A percentile compares a stretch with the other conserved stretches of the same genome.
These are phyloP conservation scores for Vitis cinerea DNA, from an alignment of 164 flowering plant genomes.

Conservation along the genomic window DNA sequence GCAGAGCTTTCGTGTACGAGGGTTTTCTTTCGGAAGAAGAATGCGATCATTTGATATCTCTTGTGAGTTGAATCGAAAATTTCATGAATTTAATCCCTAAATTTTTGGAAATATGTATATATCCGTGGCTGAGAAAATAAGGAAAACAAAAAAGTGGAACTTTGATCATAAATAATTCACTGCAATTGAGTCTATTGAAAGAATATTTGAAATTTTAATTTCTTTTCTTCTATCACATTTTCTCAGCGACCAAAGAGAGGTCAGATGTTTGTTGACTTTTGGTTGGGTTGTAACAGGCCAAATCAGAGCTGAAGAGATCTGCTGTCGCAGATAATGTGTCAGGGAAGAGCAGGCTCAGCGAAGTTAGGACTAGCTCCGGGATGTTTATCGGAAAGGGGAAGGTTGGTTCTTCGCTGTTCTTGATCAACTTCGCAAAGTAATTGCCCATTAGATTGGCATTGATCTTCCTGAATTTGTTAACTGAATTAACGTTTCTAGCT, in stretches of 20 bases:
- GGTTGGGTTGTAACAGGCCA: constrained; percentile 49
- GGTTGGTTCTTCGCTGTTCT: constrained; percentile 39
- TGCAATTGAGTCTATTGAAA: too few species aligned
- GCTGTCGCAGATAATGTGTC: constrained; percentile 84
- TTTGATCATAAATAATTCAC: too few species aligned
- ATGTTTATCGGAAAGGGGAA: constrained; percentile 79
- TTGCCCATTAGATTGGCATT: too few species aligned
- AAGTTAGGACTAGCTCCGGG: constrained; percentile 97
- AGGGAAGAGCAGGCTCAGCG: constrained; percentile 78
- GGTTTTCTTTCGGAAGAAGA: constrained; percentile 84
- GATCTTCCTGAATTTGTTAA: too few species aligned
- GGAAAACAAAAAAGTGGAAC: too few species aligned
- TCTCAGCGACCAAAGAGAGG: too few species aligned
- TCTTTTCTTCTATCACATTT: neutral
- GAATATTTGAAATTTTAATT: neutral
- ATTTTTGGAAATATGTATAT: neutral
- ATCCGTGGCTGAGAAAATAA: neutral
- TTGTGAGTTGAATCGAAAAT: constrained; percentile 47
- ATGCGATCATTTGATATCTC: constrained; percentile 86
- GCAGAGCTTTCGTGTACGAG: constrained; percentile 92
- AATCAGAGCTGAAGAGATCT: constrained; percentile 87
- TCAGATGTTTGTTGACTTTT: neutral
- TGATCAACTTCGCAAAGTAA: neutral
- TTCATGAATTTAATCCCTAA: neutral
- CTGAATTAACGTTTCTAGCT: too few species aligned